Base-by-base conservation (phyloP, 306 rosid genomes). In the Potentilla sterilis region DNA sequence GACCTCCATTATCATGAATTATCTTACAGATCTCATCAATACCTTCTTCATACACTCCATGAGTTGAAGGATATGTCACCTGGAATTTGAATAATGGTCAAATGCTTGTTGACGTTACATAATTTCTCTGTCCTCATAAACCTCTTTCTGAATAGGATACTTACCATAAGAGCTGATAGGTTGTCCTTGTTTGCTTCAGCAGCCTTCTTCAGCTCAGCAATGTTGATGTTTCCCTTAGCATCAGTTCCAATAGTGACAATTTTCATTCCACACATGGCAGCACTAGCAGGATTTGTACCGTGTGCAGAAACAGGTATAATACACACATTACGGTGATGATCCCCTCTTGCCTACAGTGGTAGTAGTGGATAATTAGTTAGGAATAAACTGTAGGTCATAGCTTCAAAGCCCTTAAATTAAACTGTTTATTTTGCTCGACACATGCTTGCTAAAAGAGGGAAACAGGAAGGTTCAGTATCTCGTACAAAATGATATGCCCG, bases 211-310 rank as follows among this genome's bases (percentile, higher is more conserved):
- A 96, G 87, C 84, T 96, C 96, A 79, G 78, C 86, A 67, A 96
- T 92, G 75, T 92, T 92, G 73, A 96, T 96, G 86, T 96, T 96
- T 79, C 99, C 99, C 84, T 96, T 88, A 64, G 99, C 90, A 89
- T 96, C 99, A 46, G 99, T 96, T 83, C 99, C 99, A n/a, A 96
- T 82, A 3, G 96, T 34, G 73, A 96, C 99, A 71, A 96, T 96
- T 82, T 92, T 90, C 99, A 96, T 96, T 78, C 99, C 99, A 82
- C 91, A 86, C 99, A 96, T 96, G 37, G 99, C 99, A 79, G 99
- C 99, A 80, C 99, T 96, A 54, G 99, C 99, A 49, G 99, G 99
- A 84, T 96, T 96, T 42, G 99, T 96, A 69, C 99, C 99, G 74
- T 96, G 99, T 42, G 99, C 99, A 7, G 99, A 96, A 73, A 92